Evolutionary conservation across 2,329 filamentous ascomycete species (phyloP), one percentile per base, ranked within the genome.

Genomic region (Pseudocercospora macadamiae): DNA sequence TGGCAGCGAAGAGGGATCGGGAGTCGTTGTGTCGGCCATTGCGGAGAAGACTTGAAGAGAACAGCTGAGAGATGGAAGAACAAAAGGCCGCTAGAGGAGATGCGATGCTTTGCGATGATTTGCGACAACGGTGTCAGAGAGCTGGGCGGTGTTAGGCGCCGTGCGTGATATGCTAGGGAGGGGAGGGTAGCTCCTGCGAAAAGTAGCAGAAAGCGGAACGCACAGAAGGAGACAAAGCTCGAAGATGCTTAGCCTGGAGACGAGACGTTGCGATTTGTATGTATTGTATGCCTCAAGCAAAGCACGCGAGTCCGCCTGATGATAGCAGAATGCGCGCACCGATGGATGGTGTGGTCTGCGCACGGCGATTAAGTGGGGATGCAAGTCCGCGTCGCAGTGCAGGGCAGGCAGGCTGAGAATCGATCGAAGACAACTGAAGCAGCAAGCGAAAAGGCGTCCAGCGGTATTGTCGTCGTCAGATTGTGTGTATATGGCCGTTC

Each of bases 21-120:
- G 77, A 69, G 82, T 79, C 64, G 87, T 76, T 67, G 86, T 79
- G 74, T 96, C 91, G 79, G 91, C 87, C 92, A 96, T 96, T 74
- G 77, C 79, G 77, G 70, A 56, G 57, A 59, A 55, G 55, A 65
- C 63, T 71, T 57, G 67, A 71, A 73, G 69, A 74, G 71, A 72
- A 56, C 39, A 66, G 65, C 37, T 32, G 44, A 54, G 52, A 23
- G 58, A 49, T 18, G 42, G 37, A 39, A 37, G 18, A 45, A 32
- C 47, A 57, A 65, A 68, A 68, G 65, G 57, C 65, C 26, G 55
- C 48, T 30, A 42, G 32, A 60, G 65, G 18, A 51, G 53, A 51
- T 49, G 58, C 58, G 51, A 54, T 39, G 47, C 36, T 44, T 37
- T 44, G 49, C 12, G 47, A 39, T 36, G 54, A 34, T 26, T 44